Evolutionary conservation across 2,329 filamentous ascomycete species (phyloP), one percentile per base, ranked within the genome.

Genomic region (Incumbomyces lentus): DNA sequence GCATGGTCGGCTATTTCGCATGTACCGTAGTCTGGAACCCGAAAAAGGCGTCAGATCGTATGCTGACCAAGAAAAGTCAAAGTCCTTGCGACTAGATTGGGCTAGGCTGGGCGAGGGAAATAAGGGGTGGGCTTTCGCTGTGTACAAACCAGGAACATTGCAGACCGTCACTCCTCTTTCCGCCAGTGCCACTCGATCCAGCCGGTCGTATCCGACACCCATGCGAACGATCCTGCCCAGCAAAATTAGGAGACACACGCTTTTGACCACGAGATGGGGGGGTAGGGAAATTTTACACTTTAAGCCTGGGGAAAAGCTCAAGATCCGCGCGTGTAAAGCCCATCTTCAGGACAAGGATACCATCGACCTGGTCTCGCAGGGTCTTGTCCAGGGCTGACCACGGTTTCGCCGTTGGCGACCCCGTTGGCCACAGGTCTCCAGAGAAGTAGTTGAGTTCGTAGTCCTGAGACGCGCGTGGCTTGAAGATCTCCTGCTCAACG

Each of bases 91-190:
- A n/a, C n/a, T n/a, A 8, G 22, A 8, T 8, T 5, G 22, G 34
- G 32, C 10, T 54, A 46, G 40, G 56, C 58, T 26, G 55, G 59
- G 22, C 49, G 54, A 29, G 36, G 48, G 32, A 56, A 62, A 31
- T 62, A 57, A 31, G 35, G 63, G 10, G 61, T 60, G 12, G 59
- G 52, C 6, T 64, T n/a, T 61, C 47, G 62, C 38, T 60, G 60
- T 17, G 19, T 54, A 57, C 36, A 60, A 63, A 62, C 57, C 62
- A 59, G 64, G 64, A 19, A 58, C 53, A 35, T 55, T 55, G 49
- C 53, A 55, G 3, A 55, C 53, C 7, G 49, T 55, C 29, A 55
- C 53, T 7, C 47, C 45, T 29, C 46, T 40, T n/a, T 47, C 46
- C 2, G 53, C 53, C n/a, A 55, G 36, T 1, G 52, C 52, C 22